Evolutionary conservation across 176 grass and related monocot genomes (phyloP).

Genomic region (Dactylis glomerata): DNA sequence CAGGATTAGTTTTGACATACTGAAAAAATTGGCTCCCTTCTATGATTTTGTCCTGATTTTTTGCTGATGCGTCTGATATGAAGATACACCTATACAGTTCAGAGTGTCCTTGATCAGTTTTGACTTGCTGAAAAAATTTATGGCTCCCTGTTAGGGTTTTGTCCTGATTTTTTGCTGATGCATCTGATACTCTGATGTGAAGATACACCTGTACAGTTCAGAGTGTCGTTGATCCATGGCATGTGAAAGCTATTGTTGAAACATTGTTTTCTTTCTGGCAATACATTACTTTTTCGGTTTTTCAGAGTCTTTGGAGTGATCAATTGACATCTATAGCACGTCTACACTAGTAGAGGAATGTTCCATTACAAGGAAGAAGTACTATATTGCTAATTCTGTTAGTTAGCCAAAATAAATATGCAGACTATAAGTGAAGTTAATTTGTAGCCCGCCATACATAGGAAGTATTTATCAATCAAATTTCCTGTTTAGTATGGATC

Average conservation of each 20-base stretch:
- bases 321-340: background rate
- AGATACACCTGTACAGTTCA: background rate
- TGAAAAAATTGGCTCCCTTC: too few relatives aligned
- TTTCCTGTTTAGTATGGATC: background rate
- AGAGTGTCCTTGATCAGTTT: too few relatives aligned
- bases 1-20: too few relatives aligned
- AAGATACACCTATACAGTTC: too few relatives aligned
- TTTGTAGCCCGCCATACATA: background rate
- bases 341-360: too few relatives aligned
- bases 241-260: background rate
- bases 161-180: background rate
- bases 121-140: too few relatives aligned
- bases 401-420: too few relatives aligned
- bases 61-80: too few relatives aligned
- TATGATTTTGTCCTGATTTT: too few relatives aligned
- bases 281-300: background rate
- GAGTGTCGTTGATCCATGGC: background rate
- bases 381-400: background rate
- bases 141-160: background rate
- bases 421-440: background rate
- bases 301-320: background rate
- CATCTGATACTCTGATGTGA: background rate
- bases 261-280: background rate
- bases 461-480: background rate
- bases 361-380: too few relatives aligned